Percentiles rank a stretch among this genome's conserved stretches.
Conservation (phyloP, 2,329 filamentous ascomycete species). For the Cladosporium sp. region DNA sequence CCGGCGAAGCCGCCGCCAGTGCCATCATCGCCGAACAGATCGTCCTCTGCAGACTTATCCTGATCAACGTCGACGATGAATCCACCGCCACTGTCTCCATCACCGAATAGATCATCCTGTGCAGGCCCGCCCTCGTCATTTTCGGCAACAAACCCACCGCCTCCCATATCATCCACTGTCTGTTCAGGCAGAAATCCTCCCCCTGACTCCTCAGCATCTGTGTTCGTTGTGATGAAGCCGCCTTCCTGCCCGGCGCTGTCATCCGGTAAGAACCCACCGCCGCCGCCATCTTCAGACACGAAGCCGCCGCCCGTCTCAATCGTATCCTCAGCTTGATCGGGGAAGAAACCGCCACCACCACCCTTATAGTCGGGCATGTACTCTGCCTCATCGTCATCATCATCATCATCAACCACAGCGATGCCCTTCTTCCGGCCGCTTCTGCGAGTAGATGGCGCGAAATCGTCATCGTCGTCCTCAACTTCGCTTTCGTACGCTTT, state of each 20-base stretch:
- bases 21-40: neutral
- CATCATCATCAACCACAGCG: slow-evolving; percentile 11
- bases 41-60: neutral
- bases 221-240: slow-evolving; percentile 15
- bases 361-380: slow-evolving; percentile 6
- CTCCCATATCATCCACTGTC: neutral
- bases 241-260: slow-evolving; percentile 1
- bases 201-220: slow-evolving; percentile 12
- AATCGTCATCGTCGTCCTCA: slow-evolving; percentile 14
- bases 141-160: neutral
- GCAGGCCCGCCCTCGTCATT: neutral
- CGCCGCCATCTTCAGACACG: neutral
- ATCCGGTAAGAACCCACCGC: neutral
- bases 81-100: neutral
- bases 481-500: slow-evolving; percentile 13
- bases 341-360: slow-evolving; percentile 27
- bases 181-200: slow-evolving; percentile 25
- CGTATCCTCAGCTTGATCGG: slow-evolving; percentile 18
- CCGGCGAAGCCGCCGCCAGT: neutral
- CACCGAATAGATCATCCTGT: neutral
- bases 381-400: slow-evolving; percentile 32
- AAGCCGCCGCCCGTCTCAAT: slow-evolving; percentile 14
- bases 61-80: slow-evolving; percentile 3
- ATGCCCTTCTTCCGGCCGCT: neutral
- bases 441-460: neutral